Base-by-base conservation (phyloP, 331 rosid genomes). In the Acacia pycnantha region DNA sequence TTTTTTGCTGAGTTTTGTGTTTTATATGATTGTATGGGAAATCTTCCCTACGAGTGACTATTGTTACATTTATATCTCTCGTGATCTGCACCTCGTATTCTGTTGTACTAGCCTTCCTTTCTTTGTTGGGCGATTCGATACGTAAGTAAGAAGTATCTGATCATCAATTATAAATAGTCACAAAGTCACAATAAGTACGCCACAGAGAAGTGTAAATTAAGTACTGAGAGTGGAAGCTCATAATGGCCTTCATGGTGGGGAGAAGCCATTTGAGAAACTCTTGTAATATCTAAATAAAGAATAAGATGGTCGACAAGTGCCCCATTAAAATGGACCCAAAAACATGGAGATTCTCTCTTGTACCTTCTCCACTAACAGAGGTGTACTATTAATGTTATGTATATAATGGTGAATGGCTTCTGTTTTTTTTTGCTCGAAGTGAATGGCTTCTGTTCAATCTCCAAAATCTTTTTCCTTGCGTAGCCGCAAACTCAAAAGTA, bases 371-470 rank as follows among this genome's bases (percentile, higher is more conserved):
- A 37, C 41, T 37, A 6, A 6, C 41, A 37, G 41, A 37, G 51
- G 61, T 51, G 48, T 83, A 50, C 16, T 47, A 64, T 41, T 44
- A 56, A 40, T 16, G 8, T 65, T 56, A 44, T 9, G n/a, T 66
- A 66, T 8, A 66, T 33, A 31, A 37, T 37, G 1, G 41, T 79
- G 86, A 80, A 70, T 71, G 85, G 89, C 14, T 35, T 79, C 68
- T 46, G 84, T 79, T 79, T n/a, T n/a, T n/a, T n/a, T n/a, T n/a
- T n/a, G n/a, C n/a, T n/a, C n/a, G n/a, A n/a, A n/a, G 41, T 79
- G 86, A 80, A 70, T 71, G 85, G 89, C 14, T 35, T 79, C 68
- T 46, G 84, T 79, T 79, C 73, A 70, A 74, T 76, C 84, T 83
- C 37, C 40, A 5, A 19, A 54, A 54, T 54, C 11, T 21, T 54